These are phyloP conservation scores for Aspergillus novofumigatus DNA, from an alignment of 2,329 filamentous ascomycete species.

Conservation along the genomic window DNA sequence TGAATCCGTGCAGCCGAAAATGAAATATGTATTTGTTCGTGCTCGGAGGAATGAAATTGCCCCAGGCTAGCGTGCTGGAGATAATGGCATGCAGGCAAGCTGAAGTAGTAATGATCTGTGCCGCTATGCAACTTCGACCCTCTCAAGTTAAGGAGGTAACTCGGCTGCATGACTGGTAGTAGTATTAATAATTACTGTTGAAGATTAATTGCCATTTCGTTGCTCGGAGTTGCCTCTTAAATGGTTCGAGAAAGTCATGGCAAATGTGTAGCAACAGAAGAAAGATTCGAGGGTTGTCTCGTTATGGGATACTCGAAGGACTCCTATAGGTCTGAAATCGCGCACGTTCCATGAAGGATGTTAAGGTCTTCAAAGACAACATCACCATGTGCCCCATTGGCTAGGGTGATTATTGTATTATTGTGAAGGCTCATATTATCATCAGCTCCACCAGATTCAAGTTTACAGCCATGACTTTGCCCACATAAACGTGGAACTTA, in stretches of 20 bases:
- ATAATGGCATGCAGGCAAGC: background rate
- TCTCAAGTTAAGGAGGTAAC: background rate
- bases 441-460: background rate
- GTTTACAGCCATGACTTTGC: background rate
- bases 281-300: background rate
- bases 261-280: background rate
- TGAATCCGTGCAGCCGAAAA: constrained; percentile 31
- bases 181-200: background rate
- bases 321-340: too few species aligned
- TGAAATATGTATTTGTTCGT: constrained; percentile 30
- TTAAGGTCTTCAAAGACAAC: too few species aligned
- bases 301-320: background rate
- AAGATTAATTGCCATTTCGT: background rate
- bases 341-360: too few species aligned
- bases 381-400: too few species aligned
- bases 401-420: background rate
- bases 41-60: background rate
- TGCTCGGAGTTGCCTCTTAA: background rate
- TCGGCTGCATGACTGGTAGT: background rate
- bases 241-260: background rate
- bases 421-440: background rate
- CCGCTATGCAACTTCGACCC: background rate
- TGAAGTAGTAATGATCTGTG: background rate
- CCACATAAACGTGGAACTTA: background rate
- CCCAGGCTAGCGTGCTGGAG: background rate